Conservation (phyloP, 2,329 filamentous ascomycete species). For the Aspergillus sp. region DNA sequence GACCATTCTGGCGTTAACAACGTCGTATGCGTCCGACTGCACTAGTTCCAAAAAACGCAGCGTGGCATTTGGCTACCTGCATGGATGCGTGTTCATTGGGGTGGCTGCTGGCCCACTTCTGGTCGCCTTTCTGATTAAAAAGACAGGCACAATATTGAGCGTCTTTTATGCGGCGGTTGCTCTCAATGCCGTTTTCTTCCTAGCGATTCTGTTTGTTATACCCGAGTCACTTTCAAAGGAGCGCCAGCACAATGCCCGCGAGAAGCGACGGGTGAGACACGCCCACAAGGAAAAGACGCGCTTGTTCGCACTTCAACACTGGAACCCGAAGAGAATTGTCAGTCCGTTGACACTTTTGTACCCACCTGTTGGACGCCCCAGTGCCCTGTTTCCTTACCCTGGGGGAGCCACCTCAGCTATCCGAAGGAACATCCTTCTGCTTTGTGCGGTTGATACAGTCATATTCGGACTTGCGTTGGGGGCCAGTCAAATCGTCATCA, state of each 20-base stretch:
- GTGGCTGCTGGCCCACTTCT: constrained; percentile 82
- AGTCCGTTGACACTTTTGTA: constrained; percentile 74
- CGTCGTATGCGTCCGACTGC: constrained; percentile 89
- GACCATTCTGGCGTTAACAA: constrained; percentile 70
- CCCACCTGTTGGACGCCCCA: constrained; percentile 51
- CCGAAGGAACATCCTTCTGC: constrained; percentile 75
- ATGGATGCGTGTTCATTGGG: constrained; percentile 85
- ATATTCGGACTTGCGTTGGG: constrained; percentile 82
- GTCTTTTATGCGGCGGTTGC: constrained; percentile 79
- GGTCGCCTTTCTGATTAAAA: constrained; percentile 74
- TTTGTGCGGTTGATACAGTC: constrained; percentile 77
- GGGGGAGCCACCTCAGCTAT: constrained; percentile 59
- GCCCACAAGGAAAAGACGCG: constrained; percentile 29
- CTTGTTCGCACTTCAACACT: constrained; percentile 27
- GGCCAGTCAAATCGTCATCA: constrained; percentile 72
- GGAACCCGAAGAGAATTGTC: constrained; percentile 63
- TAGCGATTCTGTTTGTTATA: constrained; percentile 67
- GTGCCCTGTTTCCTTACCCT: constrained; percentile 42
- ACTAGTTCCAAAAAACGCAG: constrained; percentile 75
- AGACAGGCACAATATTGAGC: constrained; percentile 70
- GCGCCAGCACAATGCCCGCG: constrained; percentile 66
- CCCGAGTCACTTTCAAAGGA: constrained; percentile 81
- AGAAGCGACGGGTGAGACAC: constrained; percentile 57
- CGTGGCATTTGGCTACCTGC: constrained; percentile 83
- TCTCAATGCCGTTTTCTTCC: constrained; percentile 70